Percentiles rank a stretch among this genome's conserved stretches.
These are phyloP conservation scores for Clitocybe nebularis DNA, from an alignment of 1,284 basidiomycete species.

Conservation along the genomic window DNA sequence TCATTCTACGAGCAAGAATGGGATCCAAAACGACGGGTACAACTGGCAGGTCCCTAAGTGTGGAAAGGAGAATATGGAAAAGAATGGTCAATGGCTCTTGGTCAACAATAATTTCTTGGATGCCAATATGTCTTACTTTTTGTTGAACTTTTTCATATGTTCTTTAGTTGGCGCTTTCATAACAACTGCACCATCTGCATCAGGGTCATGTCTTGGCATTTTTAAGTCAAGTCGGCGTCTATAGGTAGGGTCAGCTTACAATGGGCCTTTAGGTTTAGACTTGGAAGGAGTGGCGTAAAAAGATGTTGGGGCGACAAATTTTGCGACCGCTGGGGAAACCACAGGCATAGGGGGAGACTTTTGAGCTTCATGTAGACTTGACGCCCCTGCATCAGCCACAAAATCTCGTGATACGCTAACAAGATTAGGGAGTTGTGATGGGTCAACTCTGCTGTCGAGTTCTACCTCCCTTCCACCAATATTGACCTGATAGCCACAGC, in stretches of 20 bases:
- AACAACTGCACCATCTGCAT: conserved; percentile 74
- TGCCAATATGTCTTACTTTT: conserved; percentile 69
- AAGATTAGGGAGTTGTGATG: conserved; percentile 47
- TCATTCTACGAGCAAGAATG: conserved; percentile 69
- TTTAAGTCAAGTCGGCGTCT: conserved; percentile 11
- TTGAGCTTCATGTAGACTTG: not conserved
- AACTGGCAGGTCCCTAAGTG: conserved; percentile 58
- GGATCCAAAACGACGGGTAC: conserved; percentile 96
- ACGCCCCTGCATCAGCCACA: conserved; percentile 9
- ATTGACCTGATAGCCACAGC: conserved; percentile 43
- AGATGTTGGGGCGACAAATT: conserved; percentile 51
- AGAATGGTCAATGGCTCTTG: no score
- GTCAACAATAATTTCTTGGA: no score
- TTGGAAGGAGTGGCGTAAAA: conserved; percentile 55
- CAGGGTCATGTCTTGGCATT: conserved; percentile 69
- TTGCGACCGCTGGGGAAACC: conserved; percentile 18
- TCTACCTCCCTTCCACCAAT: conserved; percentile 63
- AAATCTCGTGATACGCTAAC: conserved; percentile 29
- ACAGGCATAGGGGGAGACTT: conserved; percentile 6
- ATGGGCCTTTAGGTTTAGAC: conserved; percentile 42
- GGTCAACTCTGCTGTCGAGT: conserved; percentile 47
- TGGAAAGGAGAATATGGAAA: no score
- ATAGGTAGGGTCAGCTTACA: conserved; percentile 38
- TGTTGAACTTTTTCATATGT: conserved; percentile 68
- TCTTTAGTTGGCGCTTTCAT: conserved; percentile 78